Evolutionary conservation across 352 stramenopile species (phyloP).

Genomic region (Globisporangium uncinulatum): DNA sequence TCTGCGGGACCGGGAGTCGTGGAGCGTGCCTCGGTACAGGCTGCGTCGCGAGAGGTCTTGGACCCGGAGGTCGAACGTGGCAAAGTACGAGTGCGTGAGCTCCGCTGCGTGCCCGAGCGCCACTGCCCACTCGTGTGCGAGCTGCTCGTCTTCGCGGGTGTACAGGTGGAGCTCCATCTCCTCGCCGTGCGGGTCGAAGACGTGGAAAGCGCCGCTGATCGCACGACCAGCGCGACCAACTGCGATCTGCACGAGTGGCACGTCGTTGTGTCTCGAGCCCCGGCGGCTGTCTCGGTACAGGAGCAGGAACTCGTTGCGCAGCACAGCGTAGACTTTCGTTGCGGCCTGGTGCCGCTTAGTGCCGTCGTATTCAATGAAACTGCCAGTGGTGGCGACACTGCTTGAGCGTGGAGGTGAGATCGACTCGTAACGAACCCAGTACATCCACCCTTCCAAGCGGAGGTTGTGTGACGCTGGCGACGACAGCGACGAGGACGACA

Average conservation of each 20-base stretch:
- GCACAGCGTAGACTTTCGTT: slow-evolving; percentile 35
- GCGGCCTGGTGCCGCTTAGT: slow-evolving; percentile 18
- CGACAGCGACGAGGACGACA: not conserved
- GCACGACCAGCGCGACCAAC: slow-evolving; percentile 18
- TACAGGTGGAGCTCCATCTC: slow-evolving; percentile 41
- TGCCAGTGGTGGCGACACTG: not conserved
- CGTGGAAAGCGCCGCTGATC: slow-evolving; percentile 23
- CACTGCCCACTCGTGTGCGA: slow-evolving; percentile 28
- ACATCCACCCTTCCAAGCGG: slow-evolving; percentile 35
- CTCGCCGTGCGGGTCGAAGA: slow-evolving; percentile 29
- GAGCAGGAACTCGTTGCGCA: slow-evolving; percentile 39
- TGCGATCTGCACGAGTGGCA: slow-evolving; percentile 37
- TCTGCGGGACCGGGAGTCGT: slow-evolving; percentile 32
- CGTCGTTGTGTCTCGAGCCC: slow-evolving; percentile 10
- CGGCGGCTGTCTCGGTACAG: slow-evolving; percentile 29
- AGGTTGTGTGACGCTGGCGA: slow-evolving; percentile 15
- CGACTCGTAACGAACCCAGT: slow-evolving; percentile 24
- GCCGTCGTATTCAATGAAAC: not conserved
- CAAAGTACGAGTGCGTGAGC: slow-evolving; percentile 56
- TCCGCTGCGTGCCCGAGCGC: slow-evolving; percentile 52
- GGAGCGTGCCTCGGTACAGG: slow-evolving; percentile 55
- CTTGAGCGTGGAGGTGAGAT: not conserved
- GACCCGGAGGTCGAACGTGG: slow-evolving; percentile 55
- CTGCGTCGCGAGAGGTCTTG: slow-evolving; percentile 53
- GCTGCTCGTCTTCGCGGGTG: slow-evolving; percentile 29